Conservation (phyloP, 208 protist species). For the Pavlovales sp. region DNA sequence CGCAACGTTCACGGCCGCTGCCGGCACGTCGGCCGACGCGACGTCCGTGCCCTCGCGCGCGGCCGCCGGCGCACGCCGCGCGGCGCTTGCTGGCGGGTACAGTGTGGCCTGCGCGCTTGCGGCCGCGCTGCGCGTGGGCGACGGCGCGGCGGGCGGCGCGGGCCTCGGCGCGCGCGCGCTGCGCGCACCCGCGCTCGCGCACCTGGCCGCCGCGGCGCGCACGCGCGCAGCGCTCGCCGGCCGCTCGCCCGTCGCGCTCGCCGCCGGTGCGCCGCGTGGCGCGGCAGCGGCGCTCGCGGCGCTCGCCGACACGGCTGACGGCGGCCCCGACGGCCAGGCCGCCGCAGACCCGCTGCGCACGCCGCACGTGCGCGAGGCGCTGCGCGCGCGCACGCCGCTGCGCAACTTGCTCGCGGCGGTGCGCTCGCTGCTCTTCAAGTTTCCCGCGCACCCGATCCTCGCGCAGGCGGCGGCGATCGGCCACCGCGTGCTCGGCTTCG, state of each 20-base stretch:
- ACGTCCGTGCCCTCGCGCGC: no score
- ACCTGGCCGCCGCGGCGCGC: not conserved
- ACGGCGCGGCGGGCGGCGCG: no score
- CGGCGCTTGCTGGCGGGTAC: not conserved
- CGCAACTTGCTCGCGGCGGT: not conserved
- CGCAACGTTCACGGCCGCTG: no score
- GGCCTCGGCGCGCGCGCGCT: no score
- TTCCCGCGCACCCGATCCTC: constrained; percentile 82
- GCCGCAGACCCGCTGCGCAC: not conserved
- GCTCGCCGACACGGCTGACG: not conserved
- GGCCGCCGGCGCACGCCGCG: no score
- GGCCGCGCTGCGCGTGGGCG: no score
- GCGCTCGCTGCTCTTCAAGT: constrained; percentile 70
- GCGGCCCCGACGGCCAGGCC: no score
- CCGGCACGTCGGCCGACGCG: no score
- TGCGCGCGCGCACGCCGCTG: not conserved
- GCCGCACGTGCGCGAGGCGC: not conserved
- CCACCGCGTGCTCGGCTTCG: constrained; percentile 74
- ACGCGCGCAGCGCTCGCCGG: not conserved
- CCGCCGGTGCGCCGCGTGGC: no score
- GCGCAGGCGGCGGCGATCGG: constrained; percentile 73
- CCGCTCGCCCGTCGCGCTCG: not conserved
- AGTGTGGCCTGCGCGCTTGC: not conserved
- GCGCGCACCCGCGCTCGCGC: not conserved
- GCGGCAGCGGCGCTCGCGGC: not conserved